Conservation (phyloP, 1,139 yeast species). For the Pichia sp. region DNA sequence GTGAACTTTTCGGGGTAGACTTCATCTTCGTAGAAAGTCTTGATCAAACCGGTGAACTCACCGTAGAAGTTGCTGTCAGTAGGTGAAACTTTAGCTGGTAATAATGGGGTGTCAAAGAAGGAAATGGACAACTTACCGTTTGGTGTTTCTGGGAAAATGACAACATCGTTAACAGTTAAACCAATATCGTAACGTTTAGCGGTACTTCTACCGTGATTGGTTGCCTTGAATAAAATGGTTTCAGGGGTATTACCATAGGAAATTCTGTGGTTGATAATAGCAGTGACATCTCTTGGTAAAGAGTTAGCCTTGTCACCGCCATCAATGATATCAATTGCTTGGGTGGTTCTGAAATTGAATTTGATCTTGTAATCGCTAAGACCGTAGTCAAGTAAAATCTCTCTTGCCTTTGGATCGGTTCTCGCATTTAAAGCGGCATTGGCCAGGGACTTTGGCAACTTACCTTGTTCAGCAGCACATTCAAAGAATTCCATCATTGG, state of each 20-base stretch:
- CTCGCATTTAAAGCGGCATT: conserved; percentile 43
- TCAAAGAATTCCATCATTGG: conserved; percentile 49
- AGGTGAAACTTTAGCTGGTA: conserved; percentile 51
- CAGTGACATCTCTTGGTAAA: conserved; percentile 49
- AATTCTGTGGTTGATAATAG: conserved; percentile 54
- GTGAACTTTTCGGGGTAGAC: conserved; percentile 41
- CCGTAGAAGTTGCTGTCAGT: conserved; percentile 40
- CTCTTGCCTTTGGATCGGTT: conserved; percentile 41
- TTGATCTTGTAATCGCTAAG: conserved; percentile 27
- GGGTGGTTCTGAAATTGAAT: conserved; percentile 53
- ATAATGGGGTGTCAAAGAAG: conserved; percentile 30
- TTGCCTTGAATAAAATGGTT: conserved; percentile 27
- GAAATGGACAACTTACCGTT: conserved; percentile 49
- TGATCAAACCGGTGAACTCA: conserved; percentile 43
- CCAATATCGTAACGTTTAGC: conserved; percentile 52
- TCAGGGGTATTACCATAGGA: conserved; percentile 40
- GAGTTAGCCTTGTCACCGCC: conserved; percentile 65
- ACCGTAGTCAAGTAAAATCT: conserved; percentile 39
- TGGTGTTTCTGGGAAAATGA: conserved; percentile 33
- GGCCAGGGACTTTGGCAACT: conserved; percentile 21
- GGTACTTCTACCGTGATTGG: conserved; percentile 35
- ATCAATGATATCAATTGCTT: conserved; percentile 56
- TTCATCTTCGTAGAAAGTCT: conserved; percentile 47
- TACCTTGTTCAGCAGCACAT: conserved; percentile 45
- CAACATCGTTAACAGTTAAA: conserved; percentile 36